Evolutionary conservation across 169 alveolate species (phyloP).

Genomic region (Miamiensis avidus): DNA sequence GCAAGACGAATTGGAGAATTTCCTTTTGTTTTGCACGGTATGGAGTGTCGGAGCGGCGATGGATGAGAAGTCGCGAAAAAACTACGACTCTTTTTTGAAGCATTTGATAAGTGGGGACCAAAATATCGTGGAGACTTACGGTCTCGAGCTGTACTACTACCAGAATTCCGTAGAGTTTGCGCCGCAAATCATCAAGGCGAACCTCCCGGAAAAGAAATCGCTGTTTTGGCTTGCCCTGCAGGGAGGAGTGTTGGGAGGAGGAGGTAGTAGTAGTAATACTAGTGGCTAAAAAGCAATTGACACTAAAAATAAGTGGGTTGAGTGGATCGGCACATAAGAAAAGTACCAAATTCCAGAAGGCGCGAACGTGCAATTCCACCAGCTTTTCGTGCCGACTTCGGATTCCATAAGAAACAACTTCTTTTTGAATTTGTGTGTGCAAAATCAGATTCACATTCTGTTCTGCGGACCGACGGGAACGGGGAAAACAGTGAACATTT

Average conservation of each 20-base stretch:
- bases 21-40: constrained; percentile 60
- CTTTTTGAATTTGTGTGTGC: constrained; percentile 71
- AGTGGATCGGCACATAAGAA: constrained; percentile 75
- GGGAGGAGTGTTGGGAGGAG: background rate
- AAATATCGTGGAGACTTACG: constrained; percentile 70
- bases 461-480: constrained; percentile 95
- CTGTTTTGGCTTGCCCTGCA: constrained; percentile 44
- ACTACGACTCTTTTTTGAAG: constrained; percentile 55
- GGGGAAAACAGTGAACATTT: constrained; percentile 87
- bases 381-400: constrained; percentile 89
- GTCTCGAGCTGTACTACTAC: constrained; percentile 39
- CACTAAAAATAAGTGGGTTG: constrained; percentile 74
- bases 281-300: no score
- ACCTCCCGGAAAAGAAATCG: constrained; percentile 68
- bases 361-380: constrained; percentile 63
- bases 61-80: constrained; percentile 61
- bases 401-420: constrained; percentile 90
- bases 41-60: constrained; percentile 79
- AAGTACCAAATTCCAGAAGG: constrained; percentile 63
- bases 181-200: constrained; percentile 54
- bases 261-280: background rate
- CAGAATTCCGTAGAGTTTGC: constrained; percentile 34
- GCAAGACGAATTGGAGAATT: constrained; percentile 66
- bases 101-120: constrained; percentile 52
- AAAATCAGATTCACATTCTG: constrained; percentile 83